Percentiles rank a stretch among this genome's conserved stretches.
Evolutionary conservation across 2,329 filamentous ascomycete species (phyloP).

Genomic region (Fusarium mundagurra): DNA sequence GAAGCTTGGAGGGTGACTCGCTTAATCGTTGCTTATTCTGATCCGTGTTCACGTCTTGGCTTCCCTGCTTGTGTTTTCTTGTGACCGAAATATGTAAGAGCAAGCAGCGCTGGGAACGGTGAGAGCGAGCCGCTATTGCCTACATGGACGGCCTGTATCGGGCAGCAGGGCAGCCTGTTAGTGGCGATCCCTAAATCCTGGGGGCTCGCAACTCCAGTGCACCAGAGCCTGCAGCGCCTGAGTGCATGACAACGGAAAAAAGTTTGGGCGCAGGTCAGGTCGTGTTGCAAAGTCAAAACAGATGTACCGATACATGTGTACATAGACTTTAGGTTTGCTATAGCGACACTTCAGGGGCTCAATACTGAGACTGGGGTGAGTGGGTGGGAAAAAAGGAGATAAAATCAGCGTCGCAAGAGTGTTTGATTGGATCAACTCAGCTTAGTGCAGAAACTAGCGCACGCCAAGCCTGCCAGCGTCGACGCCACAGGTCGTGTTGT

Average conservation of each 20-base stretch:
- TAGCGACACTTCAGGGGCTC: slow-evolving; percentile 53
- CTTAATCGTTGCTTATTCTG: neutral
- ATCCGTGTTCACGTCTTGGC: neutral
- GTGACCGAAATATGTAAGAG: neutral
- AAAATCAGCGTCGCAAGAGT: slow-evolving; percentile 46
- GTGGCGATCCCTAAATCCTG: slow-evolving; percentile 31
- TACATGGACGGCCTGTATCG: slow-evolving; percentile 2
- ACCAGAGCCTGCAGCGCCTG: slow-evolving; percentile 1
- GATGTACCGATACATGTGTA: slow-evolving; percentile 26
- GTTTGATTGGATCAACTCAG: slow-evolving; percentile 51
- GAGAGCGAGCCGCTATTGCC: slow-evolving; percentile 3
- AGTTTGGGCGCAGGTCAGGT: slow-evolving; percentile 8
- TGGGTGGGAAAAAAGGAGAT: slow-evolving; percentile 51
- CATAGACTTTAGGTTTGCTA: slow-evolving; percentile 44
- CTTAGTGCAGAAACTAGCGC: slow-evolving; percentile 50
- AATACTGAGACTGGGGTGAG: slow-evolving; percentile 47
- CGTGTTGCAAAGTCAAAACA: slow-evolving; percentile 8
- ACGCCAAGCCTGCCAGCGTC: slow-evolving; percentile 52
- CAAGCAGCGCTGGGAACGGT: neutral
- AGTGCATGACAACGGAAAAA: neutral
- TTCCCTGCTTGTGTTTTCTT: neutral
- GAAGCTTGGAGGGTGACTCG: neutral
- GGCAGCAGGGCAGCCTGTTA: slow-evolving; percentile 20
- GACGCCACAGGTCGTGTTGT: slow-evolving; percentile 56
- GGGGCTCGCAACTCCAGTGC: slow-evolving; percentile 16